Conservation (phyloP, 2,329 filamentous ascomycete genomes). For the Didymosphaeria variabile region DNA sequence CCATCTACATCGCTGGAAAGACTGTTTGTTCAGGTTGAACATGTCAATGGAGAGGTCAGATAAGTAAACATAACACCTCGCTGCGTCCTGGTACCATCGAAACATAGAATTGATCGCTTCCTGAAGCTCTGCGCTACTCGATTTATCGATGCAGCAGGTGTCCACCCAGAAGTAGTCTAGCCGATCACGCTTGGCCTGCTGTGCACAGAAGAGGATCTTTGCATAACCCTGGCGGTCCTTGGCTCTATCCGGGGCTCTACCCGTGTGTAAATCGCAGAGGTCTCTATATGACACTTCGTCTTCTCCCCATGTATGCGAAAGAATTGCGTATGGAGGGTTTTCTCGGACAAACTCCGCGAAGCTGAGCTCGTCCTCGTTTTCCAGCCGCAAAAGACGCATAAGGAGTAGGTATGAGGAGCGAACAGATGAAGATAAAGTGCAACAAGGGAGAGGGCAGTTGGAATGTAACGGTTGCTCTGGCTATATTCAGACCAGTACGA, state of each 20-base stretch:
- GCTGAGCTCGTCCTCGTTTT: too few relatives aligned
- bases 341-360: too few relatives aligned
- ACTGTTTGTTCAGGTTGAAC: too few relatives aligned
- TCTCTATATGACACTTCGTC: background rate
- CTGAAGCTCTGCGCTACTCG: background rate
- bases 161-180: background rate
- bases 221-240: background rate
- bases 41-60: too few relatives aligned
- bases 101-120: background rate
- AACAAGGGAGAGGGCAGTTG: too few relatives aligned
- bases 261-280: background rate
- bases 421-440: too few relatives aligned
- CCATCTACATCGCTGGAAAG: background rate
- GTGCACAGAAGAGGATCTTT: background rate
- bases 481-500: too few relatives aligned
- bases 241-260: too few relatives aligned
- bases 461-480: too few relatives aligned
- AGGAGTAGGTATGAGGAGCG: too few relatives aligned
- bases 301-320: conserved; percentile 1
- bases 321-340: background rate
- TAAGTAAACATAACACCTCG: background rate
- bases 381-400: too few relatives aligned
- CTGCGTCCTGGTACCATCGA: background rate
- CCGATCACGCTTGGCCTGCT: background rate
- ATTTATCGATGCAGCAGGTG: background rate